These are phyloP conservation scores for Corchorus olitorius DNA, from an alignment of 345 rosid genomes.

Conservation along the genomic window DNA sequence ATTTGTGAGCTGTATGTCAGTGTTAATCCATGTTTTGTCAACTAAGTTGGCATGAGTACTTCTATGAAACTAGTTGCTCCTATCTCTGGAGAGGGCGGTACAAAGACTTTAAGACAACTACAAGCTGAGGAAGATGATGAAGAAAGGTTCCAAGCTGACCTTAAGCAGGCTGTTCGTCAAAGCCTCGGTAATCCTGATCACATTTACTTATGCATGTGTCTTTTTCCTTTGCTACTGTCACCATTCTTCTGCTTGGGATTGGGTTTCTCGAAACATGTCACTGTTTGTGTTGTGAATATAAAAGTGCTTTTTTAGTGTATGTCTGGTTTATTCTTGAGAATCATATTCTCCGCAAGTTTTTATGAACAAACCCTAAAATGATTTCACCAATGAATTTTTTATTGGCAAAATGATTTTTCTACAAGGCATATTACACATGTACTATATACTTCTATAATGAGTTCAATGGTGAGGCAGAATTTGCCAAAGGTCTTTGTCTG, in stretches of 20 bases:
- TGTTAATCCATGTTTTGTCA: conserved; percentile 3
- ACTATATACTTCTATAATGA: background rate
- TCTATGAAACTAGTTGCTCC: conserved; percentile 31
- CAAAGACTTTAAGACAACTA: conserved; percentile 73
- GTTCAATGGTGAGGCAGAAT: background rate
- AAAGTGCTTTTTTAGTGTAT: conserved; percentile 9
- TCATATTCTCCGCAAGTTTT: background rate
- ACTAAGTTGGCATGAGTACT: conserved; percentile 2
- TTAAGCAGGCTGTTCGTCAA: conserved; percentile 76
- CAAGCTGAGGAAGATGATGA: conserved; percentile 88
- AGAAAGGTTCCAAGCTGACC: conserved; percentile 95
- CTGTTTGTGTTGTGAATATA: background rate
- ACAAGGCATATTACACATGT: background rate
- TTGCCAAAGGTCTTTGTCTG: background rate
- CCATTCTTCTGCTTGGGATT: conserved; percentile 5
- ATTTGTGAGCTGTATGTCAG: background rate
- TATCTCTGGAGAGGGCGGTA: conserved; percentile 45
- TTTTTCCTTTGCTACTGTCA: conserved; percentile 7
- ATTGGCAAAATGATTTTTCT: conserved; percentile 6
- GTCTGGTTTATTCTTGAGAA: background rate
- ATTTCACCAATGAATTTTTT: background rate
- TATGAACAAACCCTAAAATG: background rate
- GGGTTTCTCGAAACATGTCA: conserved; percentile 2
- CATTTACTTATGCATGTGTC: conserved; percentile 5
- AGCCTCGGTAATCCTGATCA: conserved; percentile 68